Percentiles rank a stretch among this genome's conserved stretches.
These are phyloP conservation scores for Adansonia madagascariensis DNA, from an alignment of 441 rosid genomes.

Conservation along the genomic window DNA sequence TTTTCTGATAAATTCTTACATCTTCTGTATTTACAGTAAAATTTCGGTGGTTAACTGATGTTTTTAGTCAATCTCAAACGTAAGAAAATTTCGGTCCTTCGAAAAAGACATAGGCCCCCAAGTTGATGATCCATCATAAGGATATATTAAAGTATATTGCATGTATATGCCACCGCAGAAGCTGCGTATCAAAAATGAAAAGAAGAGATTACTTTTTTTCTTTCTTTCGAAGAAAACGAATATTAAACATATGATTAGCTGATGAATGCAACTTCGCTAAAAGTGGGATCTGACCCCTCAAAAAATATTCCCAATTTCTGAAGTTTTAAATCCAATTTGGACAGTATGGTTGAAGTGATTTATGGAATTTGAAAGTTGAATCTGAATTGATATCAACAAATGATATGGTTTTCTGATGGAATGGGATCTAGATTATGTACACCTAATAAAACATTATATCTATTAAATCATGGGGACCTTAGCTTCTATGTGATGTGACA, in stretches of 20 bases:
- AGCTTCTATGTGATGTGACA: neutral
- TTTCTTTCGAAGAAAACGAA: neutral
- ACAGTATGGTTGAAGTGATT: conserved; percentile 16
- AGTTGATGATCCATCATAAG: too few relatives aligned
- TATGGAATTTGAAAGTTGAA: conserved; percentile 9
- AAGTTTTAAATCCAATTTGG: conserved; percentile 21
- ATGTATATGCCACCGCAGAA: too few relatives aligned
- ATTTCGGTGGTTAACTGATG: too few relatives aligned
- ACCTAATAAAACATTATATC: conserved; percentile 23
- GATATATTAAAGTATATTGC: too few relatives aligned
- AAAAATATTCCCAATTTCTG: neutral
- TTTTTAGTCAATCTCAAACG: too few relatives aligned
- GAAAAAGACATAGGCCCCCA: too few relatives aligned
- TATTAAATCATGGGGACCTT: conserved; percentile 6
- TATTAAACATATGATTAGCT: conserved; percentile 22
- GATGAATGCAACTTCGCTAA: neutral
- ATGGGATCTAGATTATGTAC: neutral
- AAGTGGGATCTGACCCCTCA: neutral
- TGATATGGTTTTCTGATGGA: neutral
- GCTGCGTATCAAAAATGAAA: neutral
- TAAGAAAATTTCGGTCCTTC: too few relatives aligned
- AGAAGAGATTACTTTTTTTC: neutral
- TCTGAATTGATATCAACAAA: neutral
- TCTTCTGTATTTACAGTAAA: too few relatives aligned
- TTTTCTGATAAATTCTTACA: neutral